phyloP scores from a whole-genome alignment of 371 early-diverging fungal species.

The Sporodiniella umbellata region DNA sequence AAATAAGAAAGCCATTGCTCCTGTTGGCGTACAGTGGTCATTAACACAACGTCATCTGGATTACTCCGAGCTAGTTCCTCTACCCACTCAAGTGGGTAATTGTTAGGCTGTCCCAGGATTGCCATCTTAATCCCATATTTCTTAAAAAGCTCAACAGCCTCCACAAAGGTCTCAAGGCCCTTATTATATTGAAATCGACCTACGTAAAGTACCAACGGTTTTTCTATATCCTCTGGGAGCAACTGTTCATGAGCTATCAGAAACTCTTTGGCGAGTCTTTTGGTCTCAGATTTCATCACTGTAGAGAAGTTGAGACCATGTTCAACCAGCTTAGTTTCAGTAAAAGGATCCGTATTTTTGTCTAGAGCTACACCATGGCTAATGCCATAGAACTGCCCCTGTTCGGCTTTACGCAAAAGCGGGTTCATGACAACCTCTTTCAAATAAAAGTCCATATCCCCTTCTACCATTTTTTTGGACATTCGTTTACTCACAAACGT shows the following conservation, averaged over 20 bases:
- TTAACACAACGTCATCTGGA: conserved; percentile 44
- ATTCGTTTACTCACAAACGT: conserved; percentile 60
- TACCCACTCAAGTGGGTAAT: conserved; percentile 48
- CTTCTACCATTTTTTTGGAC: conserved; percentile 62
- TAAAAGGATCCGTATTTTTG: conserved; percentile 51
- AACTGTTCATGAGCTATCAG: conserved; percentile 46
- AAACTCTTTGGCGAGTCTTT: conserved; percentile 53
- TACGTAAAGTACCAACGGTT: conserved; percentile 55
- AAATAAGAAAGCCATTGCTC: conserved; percentile 48
- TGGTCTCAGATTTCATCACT: conserved; percentile 32
- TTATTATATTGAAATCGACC: conserved; percentile 67
- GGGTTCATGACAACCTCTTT: conserved; percentile 61
- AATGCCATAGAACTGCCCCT: conserved; percentile 56
- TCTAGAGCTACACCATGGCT: conserved; percentile 60
- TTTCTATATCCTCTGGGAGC: conserved; percentile 35
- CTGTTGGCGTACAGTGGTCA: conserved; percentile 43
- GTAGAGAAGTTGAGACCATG: conserved; percentile 41
- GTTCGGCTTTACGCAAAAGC: conserved; percentile 46
- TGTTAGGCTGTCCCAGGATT: conserved; percentile 61
- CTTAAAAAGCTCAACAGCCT: conserved; percentile 36
- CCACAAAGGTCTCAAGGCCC: conserved; percentile 50
- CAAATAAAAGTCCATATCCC: conserved; percentile 53
- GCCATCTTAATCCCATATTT: conserved; percentile 48
- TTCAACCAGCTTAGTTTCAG: conserved; percentile 28
- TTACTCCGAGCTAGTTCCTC: conserved; percentile 35